Percentiles rank a stretch among this genome's conserved stretches.
phyloP scores from a whole-genome alignment of 768 basidiomycete genomes.

The Phylloporus sp. region DNA sequence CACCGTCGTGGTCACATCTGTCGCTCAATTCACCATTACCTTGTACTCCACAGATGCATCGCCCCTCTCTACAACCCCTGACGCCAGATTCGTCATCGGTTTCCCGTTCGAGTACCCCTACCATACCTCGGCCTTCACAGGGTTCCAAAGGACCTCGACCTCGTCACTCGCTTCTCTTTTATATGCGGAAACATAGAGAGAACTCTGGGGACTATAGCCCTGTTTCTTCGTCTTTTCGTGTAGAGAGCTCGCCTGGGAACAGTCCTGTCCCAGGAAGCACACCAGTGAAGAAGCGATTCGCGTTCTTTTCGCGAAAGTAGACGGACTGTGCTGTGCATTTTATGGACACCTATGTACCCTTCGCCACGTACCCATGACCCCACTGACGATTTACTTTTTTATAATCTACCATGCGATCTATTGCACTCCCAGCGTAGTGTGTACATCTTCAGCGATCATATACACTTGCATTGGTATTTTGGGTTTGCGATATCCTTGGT shows the following conservation, averaged over 20 bases:
- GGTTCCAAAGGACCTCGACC: conserved; percentile 24
- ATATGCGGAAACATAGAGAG: conserved; percentile 27
- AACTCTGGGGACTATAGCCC: conserved; percentile 20
- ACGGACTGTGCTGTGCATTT: conserved; percentile 1
- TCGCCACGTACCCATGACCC: conserved; percentile 17
- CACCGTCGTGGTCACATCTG: conserved; percentile 16
- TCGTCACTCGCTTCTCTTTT: conserved; percentile 28
- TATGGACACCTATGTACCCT: conserved; percentile 6
- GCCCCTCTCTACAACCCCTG: conserved; percentile 26
- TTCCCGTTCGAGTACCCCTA: conserved; percentile 30
- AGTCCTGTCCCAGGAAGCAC: conserved; percentile 3
- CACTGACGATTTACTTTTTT: conserved; percentile 10
- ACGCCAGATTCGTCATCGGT: conserved; percentile 29
- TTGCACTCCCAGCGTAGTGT: conserved; percentile 13
- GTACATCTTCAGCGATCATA: conserved; percentile 3
- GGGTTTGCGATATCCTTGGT: not conserved
- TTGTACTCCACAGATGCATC: conserved; percentile 21
- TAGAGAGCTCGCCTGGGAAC: conserved; percentile 14
- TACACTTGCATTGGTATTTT: conserved; percentile 7
- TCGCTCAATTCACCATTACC: conserved; percentile 19
- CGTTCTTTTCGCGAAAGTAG: conserved; percentile 31
- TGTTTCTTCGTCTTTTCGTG: conserved; percentile 18
- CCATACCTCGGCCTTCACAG: conserved; percentile 23
- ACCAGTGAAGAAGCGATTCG: conserved; percentile 24
- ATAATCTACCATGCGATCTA: conserved; percentile 17